phyloP scores from a whole-genome alignment of 1,284 basidiomycete genomes.

The Ustilago vetiveriae region DNA sequence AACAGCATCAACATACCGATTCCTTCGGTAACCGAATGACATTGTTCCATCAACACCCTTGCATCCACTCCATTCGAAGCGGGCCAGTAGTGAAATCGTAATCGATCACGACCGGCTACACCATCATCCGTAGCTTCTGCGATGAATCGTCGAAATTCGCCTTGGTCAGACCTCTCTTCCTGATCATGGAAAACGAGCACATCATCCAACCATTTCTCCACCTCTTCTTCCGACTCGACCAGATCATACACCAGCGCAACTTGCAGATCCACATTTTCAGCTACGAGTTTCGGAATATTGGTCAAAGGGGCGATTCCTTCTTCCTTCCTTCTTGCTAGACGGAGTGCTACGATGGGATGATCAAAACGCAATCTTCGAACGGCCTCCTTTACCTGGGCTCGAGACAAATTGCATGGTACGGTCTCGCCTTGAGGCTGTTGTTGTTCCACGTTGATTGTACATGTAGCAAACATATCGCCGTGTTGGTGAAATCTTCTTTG shows the following conservation, averaged over 20 bases:
- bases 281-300: slow-evolving; percentile 8
- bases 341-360: slow-evolving; percentile 25
- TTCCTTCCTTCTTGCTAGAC: slow-evolving; percentile 13
- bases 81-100: slow-evolving; percentile 30
- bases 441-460: slow-evolving; percentile 6
- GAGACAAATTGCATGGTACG: neutral
- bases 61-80: neutral
- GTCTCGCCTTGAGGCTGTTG: neutral
- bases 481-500: slow-evolving; percentile 34
- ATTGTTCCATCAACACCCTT: slow-evolving; percentile 23
- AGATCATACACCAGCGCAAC: slow-evolving; percentile 37
- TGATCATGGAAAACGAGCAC: slow-evolving; percentile 9
- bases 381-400: slow-evolving; percentile 13
- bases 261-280: slow-evolving; percentile 26
- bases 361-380: slow-evolving; percentile 15
- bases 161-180: slow-evolving; percentile 3
- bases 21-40: slow-evolving; percentile 27
- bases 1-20: slow-evolving; percentile 25
- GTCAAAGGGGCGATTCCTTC: slow-evolving; percentile 6
- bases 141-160: slow-evolving; percentile 6
- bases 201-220: slow-evolving; percentile 32
- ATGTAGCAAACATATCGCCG: slow-evolving; percentile 40
- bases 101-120: slow-evolving; percentile 19
- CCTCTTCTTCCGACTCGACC: slow-evolving; percentile 2
- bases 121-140: slow-evolving; percentile 1